Base-by-base conservation (phyloP, 2,329 filamentous ascomycete genomes). In the Monilinia polystroma region DNA sequence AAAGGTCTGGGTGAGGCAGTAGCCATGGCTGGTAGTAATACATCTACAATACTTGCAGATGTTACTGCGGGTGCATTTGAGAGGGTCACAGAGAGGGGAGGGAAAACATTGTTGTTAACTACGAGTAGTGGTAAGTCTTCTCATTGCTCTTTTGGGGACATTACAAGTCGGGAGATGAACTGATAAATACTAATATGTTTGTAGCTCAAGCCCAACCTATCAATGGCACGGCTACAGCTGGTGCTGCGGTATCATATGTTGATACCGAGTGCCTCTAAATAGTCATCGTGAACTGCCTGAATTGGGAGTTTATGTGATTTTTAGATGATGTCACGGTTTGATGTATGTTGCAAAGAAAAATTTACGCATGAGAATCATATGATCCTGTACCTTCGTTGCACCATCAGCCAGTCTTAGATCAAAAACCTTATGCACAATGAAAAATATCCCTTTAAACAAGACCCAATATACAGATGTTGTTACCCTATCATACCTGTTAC, bases 1-100 rank as follows among this genome's bases (percentile, higher is more conserved):
- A 16, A 45, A 11, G 66, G 59, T 5, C 14, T 41, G 26, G 41
- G 5, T 18, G 53, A 35, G 20, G 65, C 49, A 14, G 58, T 51
- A 32, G 56, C 69, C 23, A 23, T 23, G 23, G 23, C 67, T 26
- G 68, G 68, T 29, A 67, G 43, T 23, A 57, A 66, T 16, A 66
- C 45, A 26, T 63, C 62, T 20, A 69, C 67, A 2, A 63, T 56
- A 18, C 41, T 71, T 26, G 69, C 66, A n/a, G 68, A 66, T n/a
- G 68, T 70, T 32, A 69, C 67, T 29, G 69, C 69, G 12, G 65
- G 54, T n/a, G 43, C 66, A 59, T 72, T 72, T 66, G 68, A 68
- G 35, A 64, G 63, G 38, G 47, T 53, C 41, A 47, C 11, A 20
- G 32, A 23, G 14, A 38, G 5, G 32, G 65, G 67, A 57, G 20